Conservation (phyloP, 2,329 filamentous ascomycete species). For the Aspergillus clavatus region DNA sequence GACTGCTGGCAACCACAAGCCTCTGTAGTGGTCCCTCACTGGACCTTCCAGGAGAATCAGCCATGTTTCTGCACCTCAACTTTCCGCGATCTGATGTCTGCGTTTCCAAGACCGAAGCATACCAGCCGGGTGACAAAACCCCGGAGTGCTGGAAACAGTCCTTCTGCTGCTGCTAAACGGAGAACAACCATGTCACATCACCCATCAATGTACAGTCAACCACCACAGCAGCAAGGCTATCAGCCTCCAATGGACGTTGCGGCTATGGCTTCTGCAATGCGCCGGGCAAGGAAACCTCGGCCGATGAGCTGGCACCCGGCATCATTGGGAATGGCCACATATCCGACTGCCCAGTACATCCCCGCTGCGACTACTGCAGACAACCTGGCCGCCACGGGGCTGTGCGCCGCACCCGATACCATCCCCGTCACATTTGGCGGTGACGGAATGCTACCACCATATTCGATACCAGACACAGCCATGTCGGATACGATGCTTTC, state of each 20-base stretch:
- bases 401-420: constrained; percentile 17
- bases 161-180: constrained; percentile 46
- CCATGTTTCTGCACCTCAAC: constrained; percentile 19
- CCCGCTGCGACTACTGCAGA: constrained; percentile 14
- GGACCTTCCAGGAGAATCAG: constrained; percentile 20
- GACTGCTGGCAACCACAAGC: constrained; percentile 25
- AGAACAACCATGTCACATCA: constrained; percentile 52
- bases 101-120: constrained; percentile 49
- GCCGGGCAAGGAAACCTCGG: constrained; percentile 42
- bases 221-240: constrained; percentile 16
- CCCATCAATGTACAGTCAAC: constrained; percentile 41
- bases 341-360: constrained; percentile 20
- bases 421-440: constrained; percentile 14
- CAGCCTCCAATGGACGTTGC: constrained; percentile 44
- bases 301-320: constrained; percentile 74
- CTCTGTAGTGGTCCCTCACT: constrained; percentile 25
- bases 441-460: constrained; percentile 20
- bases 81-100: constrained; percentile 41
- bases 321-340: constrained; percentile 39
- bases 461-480: constrained; percentile 17
- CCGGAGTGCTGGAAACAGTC: constrained; percentile 65
- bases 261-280: constrained; percentile 36
- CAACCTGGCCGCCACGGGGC: constrained; percentile 16
- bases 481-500: constrained; percentile 19
- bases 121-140: constrained; percentile 55